Conservation (phyloP, 768 basidiomycete genomes). For the Thelephora aurantiotincta region DNA sequence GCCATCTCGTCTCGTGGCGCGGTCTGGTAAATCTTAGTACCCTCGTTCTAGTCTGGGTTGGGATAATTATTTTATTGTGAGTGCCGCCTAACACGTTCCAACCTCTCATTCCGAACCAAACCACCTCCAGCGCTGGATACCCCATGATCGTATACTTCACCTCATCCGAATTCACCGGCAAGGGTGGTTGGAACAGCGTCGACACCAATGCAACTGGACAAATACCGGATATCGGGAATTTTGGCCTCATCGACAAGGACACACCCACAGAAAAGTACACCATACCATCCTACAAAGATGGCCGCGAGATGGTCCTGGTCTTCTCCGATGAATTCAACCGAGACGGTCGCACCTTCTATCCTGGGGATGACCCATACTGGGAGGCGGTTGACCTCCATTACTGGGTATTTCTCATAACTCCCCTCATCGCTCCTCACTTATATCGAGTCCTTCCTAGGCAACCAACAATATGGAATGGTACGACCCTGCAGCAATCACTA, state of each 20-base stretch:
- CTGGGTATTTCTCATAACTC: conserved; percentile 35
- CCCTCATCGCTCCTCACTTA: background rate
- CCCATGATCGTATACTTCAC: conserved; percentile 21
- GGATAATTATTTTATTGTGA: conserved; percentile 16
- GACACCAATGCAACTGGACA: conserved; percentile 35
- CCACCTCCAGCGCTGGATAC: conserved; percentile 18
- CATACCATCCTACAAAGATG: conserved; percentile 35
- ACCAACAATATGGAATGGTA: conserved; percentile 56
- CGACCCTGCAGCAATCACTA: conserved; percentile 66
- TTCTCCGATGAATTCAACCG: conserved; percentile 86
- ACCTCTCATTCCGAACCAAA: background rate
- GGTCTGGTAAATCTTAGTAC: conserved; percentile 30
- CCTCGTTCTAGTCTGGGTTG: conserved; percentile 20
- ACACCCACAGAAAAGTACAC: conserved; percentile 53
- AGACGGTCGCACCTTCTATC: conserved; percentile 70
- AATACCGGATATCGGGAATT: conserved; percentile 26
- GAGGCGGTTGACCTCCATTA: conserved; percentile 75
- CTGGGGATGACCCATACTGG: conserved; percentile 81
- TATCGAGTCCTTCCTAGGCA: conserved; percentile 1
- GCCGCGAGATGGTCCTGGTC: conserved; percentile 46
- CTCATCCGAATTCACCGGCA: conserved; percentile 9
- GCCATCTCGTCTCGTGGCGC: conserved; percentile 20
- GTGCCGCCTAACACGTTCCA: conserved; percentile 2
- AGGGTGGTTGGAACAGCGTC: conserved; percentile 30
- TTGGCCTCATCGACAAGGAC: conserved; percentile 60